Evolutionary conservation across 2,329 filamentous ascomycete species (phyloP).

Genomic region (Aspergillus persii): DNA sequence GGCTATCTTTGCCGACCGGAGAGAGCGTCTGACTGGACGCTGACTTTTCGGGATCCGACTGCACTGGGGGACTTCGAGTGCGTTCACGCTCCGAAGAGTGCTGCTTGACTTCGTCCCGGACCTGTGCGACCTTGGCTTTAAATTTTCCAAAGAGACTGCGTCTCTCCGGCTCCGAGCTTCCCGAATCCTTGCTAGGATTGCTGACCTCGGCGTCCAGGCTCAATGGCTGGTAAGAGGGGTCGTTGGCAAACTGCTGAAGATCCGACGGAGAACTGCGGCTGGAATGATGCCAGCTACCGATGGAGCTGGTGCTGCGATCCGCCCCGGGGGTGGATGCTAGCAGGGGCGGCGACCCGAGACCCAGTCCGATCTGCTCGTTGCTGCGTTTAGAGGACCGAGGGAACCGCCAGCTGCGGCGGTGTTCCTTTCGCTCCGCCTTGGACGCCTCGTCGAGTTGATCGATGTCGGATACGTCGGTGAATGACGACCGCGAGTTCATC

Average conservation of each 20-base stretch:
- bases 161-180: constrained; percentile 48
- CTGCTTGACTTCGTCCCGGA: constrained; percentile 55
- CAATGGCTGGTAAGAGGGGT: constrained; percentile 34
- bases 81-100: constrained; percentile 51
- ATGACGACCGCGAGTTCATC: constrained; percentile 65
- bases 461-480: constrained; percentile 77
- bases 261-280: constrained; percentile 47
- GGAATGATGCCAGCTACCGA: constrained; percentile 58
- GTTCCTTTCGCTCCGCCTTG: constrained; percentile 61
- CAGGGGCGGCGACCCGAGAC: constrained; percentile 45
- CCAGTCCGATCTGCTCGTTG: constrained; percentile 49
- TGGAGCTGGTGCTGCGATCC: constrained; percentile 65
- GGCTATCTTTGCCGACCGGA: constrained; percentile 25
- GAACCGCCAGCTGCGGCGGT: constrained; percentile 71
- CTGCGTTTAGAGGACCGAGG: constrained; percentile 56
- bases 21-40: constrained; percentile 35
- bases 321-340: constrained; percentile 64
- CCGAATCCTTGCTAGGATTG: constrained; percentile 22
- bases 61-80: constrained; percentile 50
- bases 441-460: constrained; percentile 67
- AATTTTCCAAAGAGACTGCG: constrained; percentile 64
- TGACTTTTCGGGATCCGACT: constrained; percentile 34
- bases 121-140: constrained; percentile 59
- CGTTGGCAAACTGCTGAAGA: constrained; percentile 38
- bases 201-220: constrained; percentile 41